Evolutionary conservation across 345 rosid genomes (phyloP).

Genomic region (Populus tremula): DNA sequence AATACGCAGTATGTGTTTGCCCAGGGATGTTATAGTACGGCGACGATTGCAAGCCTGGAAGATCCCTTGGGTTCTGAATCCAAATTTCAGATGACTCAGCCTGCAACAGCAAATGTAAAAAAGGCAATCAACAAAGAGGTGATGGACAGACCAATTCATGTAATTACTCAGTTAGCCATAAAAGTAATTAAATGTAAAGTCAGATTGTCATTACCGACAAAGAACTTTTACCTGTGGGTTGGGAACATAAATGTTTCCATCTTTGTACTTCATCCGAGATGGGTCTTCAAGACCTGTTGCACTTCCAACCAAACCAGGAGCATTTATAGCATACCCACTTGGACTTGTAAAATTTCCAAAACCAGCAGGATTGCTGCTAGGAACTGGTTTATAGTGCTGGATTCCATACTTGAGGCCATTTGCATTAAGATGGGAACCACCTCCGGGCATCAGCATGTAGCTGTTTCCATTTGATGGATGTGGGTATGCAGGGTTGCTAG

Average conservation of each 20-base stretch:
- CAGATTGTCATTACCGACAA: neutral
- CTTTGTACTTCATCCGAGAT: constrained; percentile 81
- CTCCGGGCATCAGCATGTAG: constrained; percentile 86
- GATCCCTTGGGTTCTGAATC: constrained; percentile 84
- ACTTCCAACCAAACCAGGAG: constrained; percentile 75
- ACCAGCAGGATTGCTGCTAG: constrained; percentile 54
- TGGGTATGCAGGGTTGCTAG: constrained; percentile 71
- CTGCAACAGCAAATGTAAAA: constrained; percentile 35
- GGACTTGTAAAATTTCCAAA: constrained; percentile 58
- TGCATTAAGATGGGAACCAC: constrained; percentile 62
- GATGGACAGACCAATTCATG: neutral
- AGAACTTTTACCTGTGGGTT: constrained; percentile 67
- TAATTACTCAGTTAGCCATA: neutral
- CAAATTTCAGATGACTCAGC: constrained; percentile 89
- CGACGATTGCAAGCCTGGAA: constrained; percentile 61
- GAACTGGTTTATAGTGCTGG: constrained; percentile 81
- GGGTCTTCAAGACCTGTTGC: constrained; percentile 78
- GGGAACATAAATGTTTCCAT: constrained; percentile 67
- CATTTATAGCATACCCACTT: constrained; percentile 60
- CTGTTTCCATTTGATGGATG: constrained; percentile 84
- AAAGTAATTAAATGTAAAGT: neutral
- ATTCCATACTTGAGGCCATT: constrained; percentile 83
- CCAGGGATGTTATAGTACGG: constrained; percentile 79
- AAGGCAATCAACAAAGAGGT: neutral
- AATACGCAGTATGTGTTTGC: constrained; percentile 74